These are phyloP conservation scores for Avena atlantica DNA, from an alignment of 176 grass and related monocot genomes.

Conservation along the genomic window DNA sequence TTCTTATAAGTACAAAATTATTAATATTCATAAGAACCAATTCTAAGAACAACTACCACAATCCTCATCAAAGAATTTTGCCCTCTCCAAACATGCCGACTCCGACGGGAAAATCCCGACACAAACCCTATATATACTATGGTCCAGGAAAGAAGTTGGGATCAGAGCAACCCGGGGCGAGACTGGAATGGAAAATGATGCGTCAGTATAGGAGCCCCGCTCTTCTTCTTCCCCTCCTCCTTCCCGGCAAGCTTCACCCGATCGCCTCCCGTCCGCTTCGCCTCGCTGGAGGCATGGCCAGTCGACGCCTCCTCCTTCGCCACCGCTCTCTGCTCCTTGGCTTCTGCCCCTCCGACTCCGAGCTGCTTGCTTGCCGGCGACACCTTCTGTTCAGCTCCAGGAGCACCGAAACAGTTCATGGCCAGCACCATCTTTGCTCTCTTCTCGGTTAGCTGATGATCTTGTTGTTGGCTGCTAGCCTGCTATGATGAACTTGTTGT, in stretches of 20 bases:
- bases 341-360: background rate
- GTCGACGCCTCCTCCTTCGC: background rate
- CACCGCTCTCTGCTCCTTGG: background rate
- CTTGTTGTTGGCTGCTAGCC: too few species aligned
- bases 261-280: background rate
- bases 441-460: background rate
- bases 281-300: background rate
- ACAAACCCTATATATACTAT: background rate
- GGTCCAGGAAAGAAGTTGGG: background rate
- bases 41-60: background rate
- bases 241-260: background rate
- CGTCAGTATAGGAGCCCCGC: background rate
- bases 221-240: background rate
- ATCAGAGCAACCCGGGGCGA: background rate
- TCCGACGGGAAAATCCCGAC: background rate
- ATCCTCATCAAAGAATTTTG: background rate
- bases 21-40: too few species aligned
- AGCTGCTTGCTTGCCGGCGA: background rate
- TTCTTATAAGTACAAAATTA: too few species aligned
- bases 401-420: conserved; percentile 9
- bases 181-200: conserved; percentile 18
- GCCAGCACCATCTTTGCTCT: background rate
- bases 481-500: too few species aligned
- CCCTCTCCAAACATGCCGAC: too few species aligned
- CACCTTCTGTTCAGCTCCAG: background rate